phyloP scores from a whole-genome alignment of 352 stramenopile genomes.

The Pythium aquatile region DNA sequence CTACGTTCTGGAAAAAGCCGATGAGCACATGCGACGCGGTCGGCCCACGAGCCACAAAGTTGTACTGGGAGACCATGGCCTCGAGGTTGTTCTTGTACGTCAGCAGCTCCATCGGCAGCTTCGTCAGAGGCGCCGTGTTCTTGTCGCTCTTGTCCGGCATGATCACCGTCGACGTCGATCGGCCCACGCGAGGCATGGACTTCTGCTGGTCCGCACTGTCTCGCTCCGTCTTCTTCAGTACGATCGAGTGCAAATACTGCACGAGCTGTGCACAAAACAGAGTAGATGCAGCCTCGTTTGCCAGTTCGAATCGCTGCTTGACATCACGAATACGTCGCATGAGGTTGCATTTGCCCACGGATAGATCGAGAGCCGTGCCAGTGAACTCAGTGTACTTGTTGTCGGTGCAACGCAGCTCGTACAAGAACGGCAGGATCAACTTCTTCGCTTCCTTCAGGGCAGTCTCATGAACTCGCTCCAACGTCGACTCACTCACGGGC shows the following conservation, averaged over 20 bases:
- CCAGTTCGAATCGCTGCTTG: slow-evolving; percentile 52
- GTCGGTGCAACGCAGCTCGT: slow-evolving; percentile 41
- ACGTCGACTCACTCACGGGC: slow-evolving; percentile 41
- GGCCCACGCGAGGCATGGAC: slow-evolving; percentile 38
- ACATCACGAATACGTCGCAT: slow-evolving; percentile 40
- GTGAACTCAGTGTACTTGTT: slow-evolving; percentile 41
- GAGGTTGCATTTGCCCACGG: slow-evolving; percentile 62
- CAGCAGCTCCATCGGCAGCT: slow-evolving; percentile 62
- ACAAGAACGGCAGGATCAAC: slow-evolving; percentile 52
- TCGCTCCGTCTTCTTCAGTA: slow-evolving; percentile 62
- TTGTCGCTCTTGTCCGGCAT: slow-evolving; percentile 32
- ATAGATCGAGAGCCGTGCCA: slow-evolving; percentile 42
- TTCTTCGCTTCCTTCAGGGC: slow-evolving; percentile 49
- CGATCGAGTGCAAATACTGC: slow-evolving; percentile 65
- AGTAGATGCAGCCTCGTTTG: slow-evolving; percentile 59
- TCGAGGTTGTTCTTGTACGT: slow-evolving; percentile 82
- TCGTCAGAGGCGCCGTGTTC: slow-evolving; percentile 34
- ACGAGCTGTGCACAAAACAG: slow-evolving; percentile 69
- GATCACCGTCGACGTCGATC: slow-evolving; percentile 55
- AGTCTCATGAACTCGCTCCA: slow-evolving; percentile 51
- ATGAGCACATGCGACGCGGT: slow-evolving; percentile 47
- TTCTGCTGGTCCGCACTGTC: slow-evolving; percentile 57
- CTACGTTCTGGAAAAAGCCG: slow-evolving; percentile 55
- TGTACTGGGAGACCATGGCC: slow-evolving; percentile 76
- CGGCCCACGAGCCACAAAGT: slow-evolving; percentile 65